Percentiles rank a stretch among this genome's conserved stretches.
These are phyloP conservation scores for Solanum appendiculatum DNA, from an alignment of 257 asterid genomes.

Conservation along the genomic window DNA sequence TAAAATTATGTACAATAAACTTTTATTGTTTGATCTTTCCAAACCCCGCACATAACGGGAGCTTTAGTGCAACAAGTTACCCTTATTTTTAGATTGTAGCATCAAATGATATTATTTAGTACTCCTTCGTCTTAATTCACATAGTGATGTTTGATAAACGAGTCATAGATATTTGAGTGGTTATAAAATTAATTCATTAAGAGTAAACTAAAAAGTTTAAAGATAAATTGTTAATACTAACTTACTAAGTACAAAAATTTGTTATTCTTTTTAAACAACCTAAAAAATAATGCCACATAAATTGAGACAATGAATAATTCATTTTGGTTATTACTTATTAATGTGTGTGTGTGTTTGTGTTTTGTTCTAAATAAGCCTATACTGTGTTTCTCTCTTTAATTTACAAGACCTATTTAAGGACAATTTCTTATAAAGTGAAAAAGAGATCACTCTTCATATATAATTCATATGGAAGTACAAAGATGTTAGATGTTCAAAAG, in stretches of 20 bases:
- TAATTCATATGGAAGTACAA: not conserved
- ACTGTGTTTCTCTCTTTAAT: not conserved
- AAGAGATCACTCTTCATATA: no score
- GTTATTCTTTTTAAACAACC: no score
- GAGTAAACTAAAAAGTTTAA: not conserved
- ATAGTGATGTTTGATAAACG: accelerated
- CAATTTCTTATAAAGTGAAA: no score
- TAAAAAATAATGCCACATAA: not conserved
- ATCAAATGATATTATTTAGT: not conserved
- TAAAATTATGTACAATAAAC: no score
- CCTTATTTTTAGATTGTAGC: not conserved
- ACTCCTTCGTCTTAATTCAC: not conserved
- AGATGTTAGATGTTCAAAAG: not conserved
- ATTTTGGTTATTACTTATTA: not conserved
- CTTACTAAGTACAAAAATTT: not conserved
- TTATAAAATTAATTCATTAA: not conserved
- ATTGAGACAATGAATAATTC: not conserved
- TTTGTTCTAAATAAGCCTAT: not conserved
- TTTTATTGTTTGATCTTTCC: no score
- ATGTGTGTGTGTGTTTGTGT: not conserved
- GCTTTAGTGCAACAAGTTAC: accelerated
- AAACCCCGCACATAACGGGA: accelerated
- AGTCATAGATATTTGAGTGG: not conserved
- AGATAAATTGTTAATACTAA: not conserved
- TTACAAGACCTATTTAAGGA: not conserved